Percentiles rank a stretch among this genome's conserved stretches.
These are phyloP conservation scores for Prunus mume DNA, from an alignment of 306 rosid genomes.

Conservation along the genomic window DNA sequence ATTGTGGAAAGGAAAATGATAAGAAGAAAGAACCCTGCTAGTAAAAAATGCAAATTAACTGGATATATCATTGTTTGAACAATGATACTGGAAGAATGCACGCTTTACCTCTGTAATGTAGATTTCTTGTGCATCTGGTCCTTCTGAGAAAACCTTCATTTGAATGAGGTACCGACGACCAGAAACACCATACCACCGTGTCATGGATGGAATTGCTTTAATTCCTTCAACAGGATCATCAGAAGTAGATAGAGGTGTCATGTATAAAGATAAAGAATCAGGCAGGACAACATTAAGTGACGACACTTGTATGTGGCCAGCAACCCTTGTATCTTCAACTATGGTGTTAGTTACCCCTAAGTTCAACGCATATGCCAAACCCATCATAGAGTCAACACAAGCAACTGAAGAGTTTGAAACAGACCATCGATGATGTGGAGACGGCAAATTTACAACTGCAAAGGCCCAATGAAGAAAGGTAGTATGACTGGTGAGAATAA, in stretches of 20 bases:
- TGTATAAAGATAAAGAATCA: constrained; percentile 52
- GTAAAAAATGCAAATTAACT: constrained; percentile 9
- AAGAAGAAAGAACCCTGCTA: neutral
- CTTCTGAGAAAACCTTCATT: constrained; percentile 73
- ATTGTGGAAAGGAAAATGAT: neutral
- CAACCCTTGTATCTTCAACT: constrained; percentile 89
- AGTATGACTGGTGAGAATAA: constrained; percentile 21
- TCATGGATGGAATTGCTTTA: constrained; percentile 42
- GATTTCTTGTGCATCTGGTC: constrained; percentile 68
- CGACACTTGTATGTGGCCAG: constrained; percentile 79
- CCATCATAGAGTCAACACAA: constrained; percentile 56
- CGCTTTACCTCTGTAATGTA: constrained; percentile 75
- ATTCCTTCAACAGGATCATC: constrained; percentile 54
- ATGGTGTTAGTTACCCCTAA: constrained; percentile 66
- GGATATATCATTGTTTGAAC: constrained; percentile 9
- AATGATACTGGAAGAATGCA: constrained; percentile 16
- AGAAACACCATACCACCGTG: constrained; percentile 69
- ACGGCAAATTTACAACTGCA: constrained; percentile 79
- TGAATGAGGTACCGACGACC: constrained; percentile 80
- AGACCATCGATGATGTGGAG: constrained; percentile 89
- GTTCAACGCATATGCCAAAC: constrained; percentile 58
- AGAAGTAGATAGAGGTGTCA: constrained; percentile 56
- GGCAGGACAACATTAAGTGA: constrained; percentile 82
- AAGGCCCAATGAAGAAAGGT: constrained; percentile 29
- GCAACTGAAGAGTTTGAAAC: constrained; percentile 83